Evolutionary conservation across 306 rosid species (phyloP), one percentile per base, ranked within the genome.

Genomic region (Cucurbita moschata): DNA sequence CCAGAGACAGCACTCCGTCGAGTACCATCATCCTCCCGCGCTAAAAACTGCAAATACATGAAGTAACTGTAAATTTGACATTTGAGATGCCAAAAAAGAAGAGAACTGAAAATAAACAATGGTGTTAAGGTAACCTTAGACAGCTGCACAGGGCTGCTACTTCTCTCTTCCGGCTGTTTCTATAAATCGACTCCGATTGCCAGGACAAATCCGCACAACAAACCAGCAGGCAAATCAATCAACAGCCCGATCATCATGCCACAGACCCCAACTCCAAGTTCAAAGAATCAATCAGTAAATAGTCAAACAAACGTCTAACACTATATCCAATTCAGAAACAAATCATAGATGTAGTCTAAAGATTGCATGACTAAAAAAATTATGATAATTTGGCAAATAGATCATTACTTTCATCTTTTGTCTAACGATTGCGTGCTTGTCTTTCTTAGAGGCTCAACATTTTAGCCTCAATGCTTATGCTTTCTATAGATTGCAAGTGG

Each of bases 241-340:
- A 78, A 82, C 89, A 67, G 37, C 82, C 92, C 85, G 82, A 79
- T 77, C 79, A 80, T 78, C 88, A 85, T 91, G 88, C 66, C 96
- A 81, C 87, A 83, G 90, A 88, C 85, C 96, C 93, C 97, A 95
- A 96, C 99, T 95, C 99, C 96, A 91, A 91, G 82, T 88, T 85
- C 88, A 83, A 83, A 88, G 96, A 95, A 93, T 92, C 91, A 89
- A 86, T 79, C 83, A 75, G 78, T 85, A 82, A 82, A 86, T 74
- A 88, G 85, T 87, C 84, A 89, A 82, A 89, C 88, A 77, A 90
- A 86, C 81, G 85, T 79, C 92, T 84, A 80, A 67, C 44, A 82
- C 72, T 40, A 65, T 56, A 38, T 21, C 43, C 10, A 72, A 39
- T 15, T 18, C 47, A 50, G 44, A 50, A 35, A 61, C 38, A 46